Evolutionary conservation across 2,329 filamentous ascomycete species (phyloP), one percentile per base, ranked within the genome.

Genomic region (Alternaria hordeiaustralica): DNA sequence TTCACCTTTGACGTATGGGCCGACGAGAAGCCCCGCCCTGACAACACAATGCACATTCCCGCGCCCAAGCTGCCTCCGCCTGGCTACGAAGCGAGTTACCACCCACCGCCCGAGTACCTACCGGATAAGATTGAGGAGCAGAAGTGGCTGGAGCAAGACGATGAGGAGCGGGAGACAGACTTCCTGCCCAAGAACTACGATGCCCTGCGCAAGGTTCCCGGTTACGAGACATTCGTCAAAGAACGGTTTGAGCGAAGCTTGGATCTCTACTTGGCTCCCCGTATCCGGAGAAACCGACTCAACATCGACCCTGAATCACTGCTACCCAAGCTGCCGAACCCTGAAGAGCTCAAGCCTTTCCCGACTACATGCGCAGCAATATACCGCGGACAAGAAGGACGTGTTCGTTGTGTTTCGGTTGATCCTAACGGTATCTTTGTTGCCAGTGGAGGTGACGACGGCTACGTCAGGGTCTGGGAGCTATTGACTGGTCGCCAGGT

Each of bases 251-350:
- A 99, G 80, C 87, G 96, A 69, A 98, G 94, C 79, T 84, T 99
- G 71, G 96, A 99, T 81, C 87, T 99, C 18, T 99, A 99, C 79
- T 87, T 99, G 63, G 96, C 96, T 15, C 96, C 96, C 50, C 88
- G 96, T 75, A 89, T 99, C 60, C 89, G 95, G 64, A 92, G 96
- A 79, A 97, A 94, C 83, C 92, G 94, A 80, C 88, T 99, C 75
- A 97, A 98, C 82, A 98, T 99, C 75, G 96, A 99, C 74, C 96
- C 96, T 4, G 92, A 92, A 79, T 97, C 93, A 41, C 85, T 99
- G 55, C 87, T 99, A 36, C 95, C 96, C 12, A 97, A 97, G 79
- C 86, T 99, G 8, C 96, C 96, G 8, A 92, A 92, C 63, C 95
- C 96, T 1, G 93, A 97, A 73, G 95, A 99, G 75, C 86, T 99